Base-by-base conservation (phyloP, 2,329 filamentous ascomycete genomes). In the Boeremia exigua region DNA sequence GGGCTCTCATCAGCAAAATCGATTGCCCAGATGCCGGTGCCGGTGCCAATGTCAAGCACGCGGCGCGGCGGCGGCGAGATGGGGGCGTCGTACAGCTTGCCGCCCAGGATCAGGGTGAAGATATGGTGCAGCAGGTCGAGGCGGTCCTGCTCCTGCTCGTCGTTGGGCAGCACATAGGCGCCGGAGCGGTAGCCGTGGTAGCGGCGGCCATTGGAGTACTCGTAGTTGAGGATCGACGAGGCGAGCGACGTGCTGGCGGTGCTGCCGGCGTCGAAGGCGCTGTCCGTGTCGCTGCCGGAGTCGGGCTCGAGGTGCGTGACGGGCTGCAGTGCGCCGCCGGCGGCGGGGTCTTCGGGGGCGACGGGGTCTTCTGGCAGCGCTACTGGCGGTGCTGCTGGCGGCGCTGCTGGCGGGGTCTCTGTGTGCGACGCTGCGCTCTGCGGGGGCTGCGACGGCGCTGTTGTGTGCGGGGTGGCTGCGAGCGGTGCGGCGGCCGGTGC, bases 11-110 rank as follows among this genome's bases (percentile, higher is more conserved):
- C 74, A 23, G 71, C 75, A 47, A 75, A 71, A 56, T 77, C 75
- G 23, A 77, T 72, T 28, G 73, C 72, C 75, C 75, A 77, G 36
- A 77, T 76, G 30, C 75, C 74, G 0, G 75, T 77, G 23, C 74
- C 71, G 0, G 77, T 79, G 23, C 77, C 77, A 5, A 80, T 58
- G 58, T 75, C 73, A 23, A 75, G 68, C 11, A 74, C 67, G 25
- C 71, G 60, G 29, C 49, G 42, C 5, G 66, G 63, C 4, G 64
- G 48, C 11, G 54, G 36, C 14, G 54, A 17, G 14, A 75, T 52
- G 15, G 73, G 74, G 12, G 71, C 72, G 19, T 69, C 62, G 65
- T 70, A 68, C n/a, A 76, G 71, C 47, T 73, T 73, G 28, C 73
- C 73, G 40, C 63, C 63, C 17, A 77, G 67, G 38, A 75, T 62